These are phyloP conservation scores for Draba incana DNA, from an alignment of 345 rosid species.

Conservation along the genomic window DNA sequence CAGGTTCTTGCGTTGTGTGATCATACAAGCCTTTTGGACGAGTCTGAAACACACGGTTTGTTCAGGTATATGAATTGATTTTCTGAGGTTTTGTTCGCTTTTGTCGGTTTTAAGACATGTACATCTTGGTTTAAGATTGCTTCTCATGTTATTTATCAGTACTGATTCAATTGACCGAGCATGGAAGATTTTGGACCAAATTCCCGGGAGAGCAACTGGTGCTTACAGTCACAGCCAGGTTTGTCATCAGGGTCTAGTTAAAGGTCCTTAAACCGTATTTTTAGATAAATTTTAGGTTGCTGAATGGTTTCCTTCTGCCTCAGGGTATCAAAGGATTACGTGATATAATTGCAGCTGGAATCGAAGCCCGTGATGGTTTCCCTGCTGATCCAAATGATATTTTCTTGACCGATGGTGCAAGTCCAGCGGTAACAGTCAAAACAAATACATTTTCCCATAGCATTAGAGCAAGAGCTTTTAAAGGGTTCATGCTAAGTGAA, in stretches of 20 bases:
- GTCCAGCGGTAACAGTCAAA: constrained; percentile 66
- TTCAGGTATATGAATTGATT: constrained; percentile 61
- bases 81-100: neutral
- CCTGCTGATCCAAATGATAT: constrained; percentile 83
- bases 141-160: constrained; percentile 46
- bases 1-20: constrained; percentile 90
- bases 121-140: constrained; percentile 2
- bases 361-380: constrained; percentile 91
- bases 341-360: constrained; percentile 84
- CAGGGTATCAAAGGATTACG: constrained; percentile 91
- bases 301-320: constrained; percentile 9
- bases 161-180: constrained; percentile 85
- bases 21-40: constrained; percentile 79
- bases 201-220: constrained; percentile 95
- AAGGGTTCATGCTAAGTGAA: neutral
- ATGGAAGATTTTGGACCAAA: constrained; percentile 81
- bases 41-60: constrained; percentile 77
- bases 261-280: neutral
- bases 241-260: constrained; percentile 10
- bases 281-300: neutral
- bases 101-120: neutral
- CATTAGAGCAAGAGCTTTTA: neutral
- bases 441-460: neutral
- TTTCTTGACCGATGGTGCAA: constrained; percentile 97
- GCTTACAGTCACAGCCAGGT: constrained; percentile 99